A percentile compares a stretch with the other conserved stretches of the same genome.
Conservation (phyloP, 2,329 filamentous ascomycete genomes). For the Fusarium sp. region DNA sequence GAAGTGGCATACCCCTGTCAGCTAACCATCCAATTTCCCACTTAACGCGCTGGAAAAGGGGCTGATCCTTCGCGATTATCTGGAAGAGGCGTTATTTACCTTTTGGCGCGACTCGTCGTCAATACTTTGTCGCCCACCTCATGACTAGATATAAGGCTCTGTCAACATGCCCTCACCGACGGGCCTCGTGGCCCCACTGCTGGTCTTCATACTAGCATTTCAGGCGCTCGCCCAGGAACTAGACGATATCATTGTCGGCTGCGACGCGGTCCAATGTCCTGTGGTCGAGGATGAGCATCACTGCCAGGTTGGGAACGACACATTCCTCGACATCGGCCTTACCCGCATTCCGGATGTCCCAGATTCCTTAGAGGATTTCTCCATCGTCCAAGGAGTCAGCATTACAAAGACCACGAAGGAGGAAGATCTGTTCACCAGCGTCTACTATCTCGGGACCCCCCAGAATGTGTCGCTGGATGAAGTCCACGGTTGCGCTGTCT, state of each 20-base stretch:
- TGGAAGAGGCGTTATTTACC: neutral
- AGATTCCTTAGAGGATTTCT: neutral
- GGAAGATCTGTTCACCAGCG: neutral
- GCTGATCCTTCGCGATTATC: neutral
- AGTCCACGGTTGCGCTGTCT: neutral
- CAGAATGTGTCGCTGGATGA: neutral
- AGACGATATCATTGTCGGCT: neutral
- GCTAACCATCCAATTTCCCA: neutral
- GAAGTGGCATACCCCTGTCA: neutral
- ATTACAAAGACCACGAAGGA: neutral
- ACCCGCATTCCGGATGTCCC: slow-evolving; percentile 7
- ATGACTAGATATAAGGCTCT: neutral
- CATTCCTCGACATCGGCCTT: neutral
- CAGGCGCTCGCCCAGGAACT: neutral
- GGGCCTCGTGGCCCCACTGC: neutral
- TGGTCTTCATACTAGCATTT: neutral
- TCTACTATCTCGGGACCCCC: slow-evolving; percentile 4
- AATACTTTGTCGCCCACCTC: neutral
- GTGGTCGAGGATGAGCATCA: neutral
- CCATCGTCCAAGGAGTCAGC: neutral
- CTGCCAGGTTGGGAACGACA: neutral
- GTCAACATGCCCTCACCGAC: neutral
- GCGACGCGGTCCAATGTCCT: slow-evolving; percentile 5
- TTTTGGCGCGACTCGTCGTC: neutral
- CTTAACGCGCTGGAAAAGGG: neutral